phyloP scores from a whole-genome alignment of 768 basidiomycete species.

The Suillus cothurnatus region DNA sequence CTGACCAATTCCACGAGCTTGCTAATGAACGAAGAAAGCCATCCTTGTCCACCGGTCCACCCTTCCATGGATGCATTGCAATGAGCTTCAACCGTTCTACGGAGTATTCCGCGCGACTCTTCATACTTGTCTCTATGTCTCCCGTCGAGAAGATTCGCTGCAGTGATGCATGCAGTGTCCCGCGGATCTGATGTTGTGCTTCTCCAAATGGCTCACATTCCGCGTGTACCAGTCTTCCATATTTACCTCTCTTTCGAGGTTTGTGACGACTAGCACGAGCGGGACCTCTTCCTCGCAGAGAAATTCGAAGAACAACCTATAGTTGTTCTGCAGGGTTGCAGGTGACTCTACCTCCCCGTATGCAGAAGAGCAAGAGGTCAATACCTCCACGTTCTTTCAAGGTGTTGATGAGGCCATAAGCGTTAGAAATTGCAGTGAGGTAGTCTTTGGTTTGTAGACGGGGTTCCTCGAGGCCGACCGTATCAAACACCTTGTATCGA shows the following conservation, averaged over 20 bases:
- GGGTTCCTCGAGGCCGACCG: conserved; percentile 38
- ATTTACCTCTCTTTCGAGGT: conserved; percentile 37
- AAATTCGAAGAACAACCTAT: conserved; percentile 43
- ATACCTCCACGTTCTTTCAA: conserved; percentile 37
- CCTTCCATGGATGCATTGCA: not conserved
- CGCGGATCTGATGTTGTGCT: conserved; percentile 28
- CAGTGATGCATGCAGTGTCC: conserved; percentile 47
- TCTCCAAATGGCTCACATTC: conserved; percentile 27
- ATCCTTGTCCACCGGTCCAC: conserved; percentile 17
- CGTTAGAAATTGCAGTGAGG: conserved; percentile 32
- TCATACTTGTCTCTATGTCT: conserved; percentile 34
- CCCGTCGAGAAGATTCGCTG: conserved; percentile 23
- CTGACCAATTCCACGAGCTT: conserved; percentile 20
- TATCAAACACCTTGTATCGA: conserved; percentile 34
- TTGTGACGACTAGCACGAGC: conserved; percentile 38
- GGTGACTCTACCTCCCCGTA: conserved; percentile 44
- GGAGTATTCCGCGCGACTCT: conserved; percentile 28
- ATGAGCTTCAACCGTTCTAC: not conserved
- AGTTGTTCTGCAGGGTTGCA: conserved; percentile 40
- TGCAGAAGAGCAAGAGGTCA: conserved; percentile 43
- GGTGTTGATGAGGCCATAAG: conserved; percentile 35
- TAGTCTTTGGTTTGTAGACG: conserved; percentile 28
- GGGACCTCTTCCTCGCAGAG: conserved; percentile 39
- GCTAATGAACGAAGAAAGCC: conserved; percentile 20
- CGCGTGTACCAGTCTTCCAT: conserved; percentile 40